Evolutionary conservation across 2,329 filamentous ascomycete genomes (phyloP).

Genomic region (Helminthosporium solani): DNA sequence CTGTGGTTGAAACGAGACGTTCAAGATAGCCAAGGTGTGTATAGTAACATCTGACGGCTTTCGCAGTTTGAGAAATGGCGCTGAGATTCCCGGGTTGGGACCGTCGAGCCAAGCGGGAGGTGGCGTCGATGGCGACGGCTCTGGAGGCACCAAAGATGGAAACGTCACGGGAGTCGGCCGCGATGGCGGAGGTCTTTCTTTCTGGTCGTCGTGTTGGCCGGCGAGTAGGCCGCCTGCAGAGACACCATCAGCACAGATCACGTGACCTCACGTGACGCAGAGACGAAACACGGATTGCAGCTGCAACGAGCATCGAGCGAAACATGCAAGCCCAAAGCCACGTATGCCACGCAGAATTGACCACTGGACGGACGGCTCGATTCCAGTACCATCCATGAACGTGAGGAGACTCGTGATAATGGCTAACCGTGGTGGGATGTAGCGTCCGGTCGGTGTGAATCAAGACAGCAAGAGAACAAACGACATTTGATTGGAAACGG

Average conservation of each 20-base stretch:
- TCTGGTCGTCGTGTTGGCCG: constrained; percentile 41
- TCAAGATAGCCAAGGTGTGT: constrained; percentile 45
- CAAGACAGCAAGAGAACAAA: neutral
- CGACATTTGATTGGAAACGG: constrained; percentile 1
- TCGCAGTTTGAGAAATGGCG: constrained; percentile 46
- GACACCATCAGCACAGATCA: constrained; percentile 34
- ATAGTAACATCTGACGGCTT: constrained; percentile 45
- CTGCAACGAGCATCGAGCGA: constrained; percentile 18
- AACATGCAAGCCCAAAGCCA: constrained; percentile 13
- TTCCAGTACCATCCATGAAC: neutral
- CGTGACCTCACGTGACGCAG: constrained; percentile 26
- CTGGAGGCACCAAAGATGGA: constrained; percentile 47
- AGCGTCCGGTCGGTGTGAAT: constrained; percentile 5
- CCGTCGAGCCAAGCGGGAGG: constrained; percentile 36
- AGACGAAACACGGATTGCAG: constrained; percentile 33
- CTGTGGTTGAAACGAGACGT: constrained; percentile 42
- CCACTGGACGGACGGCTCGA: neutral
- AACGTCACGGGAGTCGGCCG: constrained; percentile 55
- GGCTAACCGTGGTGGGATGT: constrained; percentile 11
- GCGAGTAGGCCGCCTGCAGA: constrained; percentile 39
- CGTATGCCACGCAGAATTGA: neutral
- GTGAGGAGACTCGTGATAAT: neutral
- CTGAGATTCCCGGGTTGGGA: constrained; percentile 44
- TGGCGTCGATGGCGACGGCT: constrained; percentile 24
- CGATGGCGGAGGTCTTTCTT: constrained; percentile 50